Conservation (phyloP, 164 flowering plant genomes). For the Tinospora cordifolia region DNA sequence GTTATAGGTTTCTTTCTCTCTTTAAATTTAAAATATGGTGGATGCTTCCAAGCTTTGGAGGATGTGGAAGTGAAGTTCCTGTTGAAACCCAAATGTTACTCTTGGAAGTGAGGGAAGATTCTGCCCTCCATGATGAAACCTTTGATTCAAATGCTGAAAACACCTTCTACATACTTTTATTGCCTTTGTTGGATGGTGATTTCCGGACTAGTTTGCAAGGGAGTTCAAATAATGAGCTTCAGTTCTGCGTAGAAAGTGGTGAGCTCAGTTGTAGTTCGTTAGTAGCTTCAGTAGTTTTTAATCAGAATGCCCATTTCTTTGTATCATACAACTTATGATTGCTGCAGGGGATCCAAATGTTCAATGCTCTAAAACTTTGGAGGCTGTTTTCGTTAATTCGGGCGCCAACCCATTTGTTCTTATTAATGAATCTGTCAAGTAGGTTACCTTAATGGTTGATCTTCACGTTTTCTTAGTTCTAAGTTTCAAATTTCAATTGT, state of each 20-base stretch:
- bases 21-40: conserved; percentile 72
- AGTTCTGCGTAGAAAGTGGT: conserved; percentile 71
- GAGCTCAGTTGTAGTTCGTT: conserved; percentile 5
- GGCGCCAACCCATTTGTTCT: conserved; percentile 64
- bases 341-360: conserved; percentile 55
- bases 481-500: too few species aligned
- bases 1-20: conserved; percentile 17
- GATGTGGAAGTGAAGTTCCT: conserved; percentile 48
- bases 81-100: conserved; percentile 74
- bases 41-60: conserved; percentile 70
- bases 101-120: conserved; percentile 46
- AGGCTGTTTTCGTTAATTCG: conserved; percentile 52
- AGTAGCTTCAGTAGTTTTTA: not conserved
- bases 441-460: conserved; percentile 14
- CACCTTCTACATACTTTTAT: conserved; percentile 42
- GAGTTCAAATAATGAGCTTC: conserved; percentile 51
- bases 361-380: conserved; percentile 31
- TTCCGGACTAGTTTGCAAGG: conserved; percentile 68
- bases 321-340: conserved; percentile 1
- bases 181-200: conserved; percentile 62
- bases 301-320: not conserved
- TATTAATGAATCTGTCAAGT: conserved; percentile 56
- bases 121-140: conserved; percentile 25
- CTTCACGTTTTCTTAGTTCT: too few species aligned
- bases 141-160: conserved; percentile 17